These are phyloP conservation scores for Isoetes engelmannii DNA, from an alignment of 83 land plant species.

Conservation along the genomic window DNA sequence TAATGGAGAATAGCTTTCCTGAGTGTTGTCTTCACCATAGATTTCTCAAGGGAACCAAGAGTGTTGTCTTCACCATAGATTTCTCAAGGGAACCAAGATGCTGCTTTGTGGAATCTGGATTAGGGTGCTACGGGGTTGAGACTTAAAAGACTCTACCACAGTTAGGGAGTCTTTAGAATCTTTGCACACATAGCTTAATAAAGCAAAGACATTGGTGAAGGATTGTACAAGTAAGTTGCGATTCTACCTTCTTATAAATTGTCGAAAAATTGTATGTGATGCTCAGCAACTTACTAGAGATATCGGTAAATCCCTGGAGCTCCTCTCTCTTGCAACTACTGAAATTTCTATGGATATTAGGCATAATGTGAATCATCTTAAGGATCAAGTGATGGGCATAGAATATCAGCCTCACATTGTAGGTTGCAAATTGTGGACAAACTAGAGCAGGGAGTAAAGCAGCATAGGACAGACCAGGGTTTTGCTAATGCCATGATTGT, in stretches of 20 bases:
- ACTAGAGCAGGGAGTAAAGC: constrained; percentile 40
- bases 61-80: neutral
- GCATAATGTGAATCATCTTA: constrained; percentile 38
- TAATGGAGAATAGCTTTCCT: constrained; percentile 11
- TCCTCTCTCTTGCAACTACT: constrained; percentile 44
- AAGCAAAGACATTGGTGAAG: constrained; percentile 36
- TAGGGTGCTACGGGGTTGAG: constrained; percentile 19
- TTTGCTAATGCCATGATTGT: constrained; percentile 52
- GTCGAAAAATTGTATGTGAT: constrained; percentile 44
- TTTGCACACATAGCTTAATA: constrained; percentile 37
- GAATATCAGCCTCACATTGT: constrained; percentile 46
- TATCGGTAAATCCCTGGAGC: constrained; percentile 47
- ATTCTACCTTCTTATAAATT: constrained; percentile 46
- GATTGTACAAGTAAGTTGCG: constrained; percentile 34
- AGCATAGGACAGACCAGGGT: constrained; percentile 49
- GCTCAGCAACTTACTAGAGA: constrained; percentile 42
- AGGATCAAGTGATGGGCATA: constrained; percentile 46
- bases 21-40: constrained; percentile 1
- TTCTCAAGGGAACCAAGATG: neutral
- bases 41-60: too few species aligned
- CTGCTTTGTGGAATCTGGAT: constrained; percentile 9
- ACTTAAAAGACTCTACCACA: constrained; percentile 38
- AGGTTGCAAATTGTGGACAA: constrained; percentile 38
- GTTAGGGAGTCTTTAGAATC: constrained; percentile 35
- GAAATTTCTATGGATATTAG: constrained; percentile 46